phyloP scores from a whole-genome alignment of 176 grass and related monocot species.

The Poa pratensis region DNA sequence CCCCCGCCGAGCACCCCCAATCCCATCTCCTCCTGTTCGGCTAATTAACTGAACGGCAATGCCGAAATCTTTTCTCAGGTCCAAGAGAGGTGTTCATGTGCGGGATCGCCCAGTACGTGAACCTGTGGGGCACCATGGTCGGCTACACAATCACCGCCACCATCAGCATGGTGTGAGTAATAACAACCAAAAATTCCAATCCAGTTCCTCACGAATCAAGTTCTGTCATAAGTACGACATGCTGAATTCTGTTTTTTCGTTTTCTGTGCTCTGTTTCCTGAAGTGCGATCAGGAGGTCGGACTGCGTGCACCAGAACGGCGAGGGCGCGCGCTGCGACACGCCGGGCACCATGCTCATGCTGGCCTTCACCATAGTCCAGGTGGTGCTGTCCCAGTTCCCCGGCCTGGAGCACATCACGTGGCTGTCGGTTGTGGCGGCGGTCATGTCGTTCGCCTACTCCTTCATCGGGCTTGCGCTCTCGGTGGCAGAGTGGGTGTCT shows the following conservation, averaged over 20 bases:
- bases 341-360: conserved; percentile 60
- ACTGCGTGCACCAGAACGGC: conserved; percentile 61
- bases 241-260: conserved; percentile 13
- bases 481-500: conserved; percentile 51
- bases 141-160: conserved; percentile 85
- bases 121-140: conserved; percentile 90
- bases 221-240: neutral
- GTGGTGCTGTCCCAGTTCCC: conserved; percentile 84
- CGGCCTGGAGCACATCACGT: conserved; percentile 76
- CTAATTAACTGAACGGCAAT: conserved; percentile 1
- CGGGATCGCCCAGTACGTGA: conserved; percentile 74
- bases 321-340: conserved; percentile 46
- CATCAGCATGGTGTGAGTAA: conserved; percentile 86
- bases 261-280: neutral
- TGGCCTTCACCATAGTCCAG: conserved; percentile 68
- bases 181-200: neutral
- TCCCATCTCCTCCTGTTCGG: neutral
- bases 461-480: conserved; percentile 73
- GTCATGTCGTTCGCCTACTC: conserved; percentile 89
- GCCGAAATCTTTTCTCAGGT: conserved; percentile 45
- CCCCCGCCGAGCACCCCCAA: neutral
- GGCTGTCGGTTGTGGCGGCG: conserved; percentile 75
- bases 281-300: conserved; percentile 69
- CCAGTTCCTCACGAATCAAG: neutral
- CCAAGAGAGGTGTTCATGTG: conserved; percentile 82